Evolutionary conservation across 2,329 filamentous ascomycete species (phyloP), one percentile per base, ranked within the genome.

Genomic region (Sclerotinia spermophila): DNA sequence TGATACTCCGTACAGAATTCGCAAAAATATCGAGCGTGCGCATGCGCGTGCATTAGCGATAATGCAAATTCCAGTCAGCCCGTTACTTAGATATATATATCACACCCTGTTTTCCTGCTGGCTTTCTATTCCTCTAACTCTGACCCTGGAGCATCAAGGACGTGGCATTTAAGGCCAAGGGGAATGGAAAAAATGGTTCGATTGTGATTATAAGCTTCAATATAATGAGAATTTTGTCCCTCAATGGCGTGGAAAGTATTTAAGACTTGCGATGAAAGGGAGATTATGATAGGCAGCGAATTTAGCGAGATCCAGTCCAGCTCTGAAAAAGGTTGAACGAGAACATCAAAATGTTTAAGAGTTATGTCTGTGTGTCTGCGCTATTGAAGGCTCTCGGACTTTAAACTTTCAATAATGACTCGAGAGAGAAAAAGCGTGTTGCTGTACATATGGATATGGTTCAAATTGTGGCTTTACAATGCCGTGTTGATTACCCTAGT

Each of bases 371-470:
- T 62, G 59, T 62, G 42, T 62, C 21, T 62, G 27, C 40, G 21
- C 40, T 62, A 62, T 45, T 8, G 59, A 45, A 62, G 24, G 27
- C 59, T 62, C 59, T 62, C 59, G 59, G 59, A 62, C 59, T 62
- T 62, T 24, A 30, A 62, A 42, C 30, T 45, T 24, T n/a, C 38
- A 30, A 21, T 27, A 61, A 61, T 61, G 58, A 61, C 42, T 38
- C 44, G 56, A 60, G 4, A 42, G 58, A 60, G 27, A 42, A 42
- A 42, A 42, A 42, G 40, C 58, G 8, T 60, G 13, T 24, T 42
- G 13, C 7, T 15, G 48, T 53, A 27, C 17, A 42, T 40, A 5
- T 40, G 35, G 35, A 5, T 30, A 27, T 40, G n/a, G n/a, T 24
- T 45, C 30, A 62, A n/a, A 45, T 33, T 44, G 40, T 45, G 33